Evolutionary conservation across 441 rosid genomes (phyloP), one percentile per base, ranked within the genome.

Genomic region (Gossypium davidsonii): DNA sequence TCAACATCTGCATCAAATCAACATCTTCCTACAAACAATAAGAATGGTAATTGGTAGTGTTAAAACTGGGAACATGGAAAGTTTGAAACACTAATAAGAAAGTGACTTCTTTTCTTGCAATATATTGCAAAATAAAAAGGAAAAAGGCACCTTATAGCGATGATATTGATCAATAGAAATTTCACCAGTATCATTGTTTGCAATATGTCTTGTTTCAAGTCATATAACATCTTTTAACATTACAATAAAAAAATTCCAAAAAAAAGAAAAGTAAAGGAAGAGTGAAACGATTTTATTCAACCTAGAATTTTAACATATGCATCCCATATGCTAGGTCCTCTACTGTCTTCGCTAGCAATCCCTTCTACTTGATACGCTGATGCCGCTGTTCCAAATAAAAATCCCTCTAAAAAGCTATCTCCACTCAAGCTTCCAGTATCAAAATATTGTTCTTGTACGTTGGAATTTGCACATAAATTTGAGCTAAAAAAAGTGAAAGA

Each of bases 271-370:
- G 3, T 0, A 10, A 9, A 9, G 0, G 7, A 15, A 17, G 14
- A 15, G 6, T 17, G 17, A 49, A 51, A 51, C 10, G 2, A 11
- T 59, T 12, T n/a, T 17, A n/a, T 60, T 59, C 5, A 23, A 80
- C 86, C 84, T 11, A 84, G 83, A 26, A 44, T 26, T 25, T 74
- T 74, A 11, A 77, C 75, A 48, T 64, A 81, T 56, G 2, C 79
- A 61, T 83, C 86, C 86, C 84, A 83, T 42, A 83, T 81, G 78
- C 82, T 76, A 53, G 81, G 84, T 1, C 84, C 84, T 25, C 79
- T 75, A 20, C 86, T 83, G 5, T 73, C 86, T 14, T 74, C 62
- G 31, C 64, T 23, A 26, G 82, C 78, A 81, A 77, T 81, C 37
- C 86, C 84, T 77, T 81, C 83, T 10, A 79, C 84, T 70, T 83